Evolutionary conservation across 495 filamentous ascomycete species (phyloP).

Genomic region (Gamarada debralockiae): DNA sequence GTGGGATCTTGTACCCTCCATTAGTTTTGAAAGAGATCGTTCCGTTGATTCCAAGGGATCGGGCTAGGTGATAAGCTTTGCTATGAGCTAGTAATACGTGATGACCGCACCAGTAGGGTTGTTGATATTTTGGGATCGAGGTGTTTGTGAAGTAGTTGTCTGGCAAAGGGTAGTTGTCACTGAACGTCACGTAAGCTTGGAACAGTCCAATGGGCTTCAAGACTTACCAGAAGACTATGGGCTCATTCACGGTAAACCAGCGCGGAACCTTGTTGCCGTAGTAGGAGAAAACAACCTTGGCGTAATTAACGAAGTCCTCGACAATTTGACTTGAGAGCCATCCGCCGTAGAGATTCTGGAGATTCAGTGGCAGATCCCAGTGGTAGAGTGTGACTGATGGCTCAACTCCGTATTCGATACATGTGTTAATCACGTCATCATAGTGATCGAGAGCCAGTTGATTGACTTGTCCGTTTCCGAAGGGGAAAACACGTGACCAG

Average conservation of each 20-base stretch:
- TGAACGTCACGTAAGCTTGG: too few relatives aligned
- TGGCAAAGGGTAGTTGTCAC: slow-evolving; percentile 17
- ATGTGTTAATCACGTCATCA: slow-evolving; percentile 38
- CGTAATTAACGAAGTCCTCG: slow-evolving; percentile 39
- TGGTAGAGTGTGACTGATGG: slow-evolving; percentile 40
- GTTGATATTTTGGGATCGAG: slow-evolving; percentile 25
- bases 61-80: slow-evolving; percentile 31
- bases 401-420: slow-evolving; percentile 35
- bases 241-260: slow-evolving; percentile 44
- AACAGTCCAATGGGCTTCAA: neutral
- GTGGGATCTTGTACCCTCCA: slow-evolving; percentile 32
- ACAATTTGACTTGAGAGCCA: slow-evolving; percentile 36
- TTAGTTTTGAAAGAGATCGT: slow-evolving; percentile 33
- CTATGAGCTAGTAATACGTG: slow-evolving; percentile 27
- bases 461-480: slow-evolving; percentile 39
- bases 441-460: slow-evolving; percentile 36
- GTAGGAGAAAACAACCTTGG: slow-evolving; percentile 35
- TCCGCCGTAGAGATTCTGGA: slow-evolving; percentile 41
- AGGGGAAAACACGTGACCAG: slow-evolving; percentile 43
- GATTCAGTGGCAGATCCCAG: slow-evolving; percentile 42
- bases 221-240: slow-evolving; percentile 17
- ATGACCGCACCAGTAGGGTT: slow-evolving; percentile 31
- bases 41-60: slow-evolving; percentile 26
- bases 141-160: slow-evolving; percentile 29
- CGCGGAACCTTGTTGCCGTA: slow-evolving; percentile 38